These are phyloP conservation scores for Fremontodendron californicum DNA, from an alignment of 345 rosid genomes.

Conservation along the genomic window DNA sequence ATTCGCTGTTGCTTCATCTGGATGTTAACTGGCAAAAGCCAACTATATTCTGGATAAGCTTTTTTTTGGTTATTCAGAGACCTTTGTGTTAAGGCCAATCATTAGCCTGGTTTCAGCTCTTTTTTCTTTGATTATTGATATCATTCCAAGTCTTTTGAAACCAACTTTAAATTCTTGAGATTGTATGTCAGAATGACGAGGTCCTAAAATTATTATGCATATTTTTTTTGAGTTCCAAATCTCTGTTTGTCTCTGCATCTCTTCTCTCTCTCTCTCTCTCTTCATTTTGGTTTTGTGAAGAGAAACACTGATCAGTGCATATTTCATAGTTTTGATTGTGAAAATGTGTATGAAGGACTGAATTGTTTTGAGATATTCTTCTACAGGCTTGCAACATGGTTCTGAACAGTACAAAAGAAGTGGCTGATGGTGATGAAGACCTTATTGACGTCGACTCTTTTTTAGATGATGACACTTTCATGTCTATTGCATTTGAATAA, in stretches of 20 bases:
- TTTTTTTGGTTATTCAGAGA: background rate
- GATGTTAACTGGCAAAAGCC: background rate
- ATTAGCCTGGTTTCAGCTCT: background rate
- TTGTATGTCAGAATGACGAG: background rate
- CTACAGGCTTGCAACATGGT: constrained; percentile 39
- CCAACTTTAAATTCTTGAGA: background rate
- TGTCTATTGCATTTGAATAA: constrained; percentile 67
- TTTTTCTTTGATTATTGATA: background rate
- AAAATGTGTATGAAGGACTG: background rate
- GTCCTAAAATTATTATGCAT: background rate
- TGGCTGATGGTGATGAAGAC: constrained; percentile 38
- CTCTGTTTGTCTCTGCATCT: background rate
- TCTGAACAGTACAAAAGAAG: constrained; percentile 33
- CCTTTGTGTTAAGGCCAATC: background rate
- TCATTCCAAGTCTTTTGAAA: background rate
- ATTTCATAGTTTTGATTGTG: background rate
- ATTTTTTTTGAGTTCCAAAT: background rate
- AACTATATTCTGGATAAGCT: background rate
- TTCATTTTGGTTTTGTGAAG: too few species aligned
- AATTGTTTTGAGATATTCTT: background rate
- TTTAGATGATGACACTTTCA: constrained; percentile 63
- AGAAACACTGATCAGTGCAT: too few species aligned
- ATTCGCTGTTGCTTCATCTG: background rate
- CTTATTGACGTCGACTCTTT: constrained; percentile 57
- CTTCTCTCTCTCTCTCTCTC: background rate